Evolutionary conservation across 2,329 filamentous ascomycete genomes (phyloP), one percentile per base, ranked within the genome.

Genomic region (Fusarium sp.): DNA sequence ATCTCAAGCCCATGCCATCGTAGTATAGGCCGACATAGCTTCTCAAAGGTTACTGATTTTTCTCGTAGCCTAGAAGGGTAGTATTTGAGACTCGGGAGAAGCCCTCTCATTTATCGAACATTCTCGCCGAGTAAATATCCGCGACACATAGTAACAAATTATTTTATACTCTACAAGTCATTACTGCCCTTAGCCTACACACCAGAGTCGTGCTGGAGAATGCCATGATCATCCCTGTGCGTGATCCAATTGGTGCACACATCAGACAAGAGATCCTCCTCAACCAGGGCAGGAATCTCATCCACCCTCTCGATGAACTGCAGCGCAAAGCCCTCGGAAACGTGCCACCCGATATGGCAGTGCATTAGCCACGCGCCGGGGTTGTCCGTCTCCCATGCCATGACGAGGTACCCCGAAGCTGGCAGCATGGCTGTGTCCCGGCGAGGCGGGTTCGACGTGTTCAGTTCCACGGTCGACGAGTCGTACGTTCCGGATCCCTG

Each of bases 381-480:
- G 74, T 88, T 88, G 59, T 83, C 79, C 0, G 82, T 81, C 70
- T 84, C 77, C 66, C 86, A 85, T 2, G 84, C 85, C 56, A 88
- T 78, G n/a, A 86, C 82, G 4, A 87, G 57, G 73, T 84, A 83
- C 0, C 86, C 85, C 10, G 71, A 68, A 1, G 72, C 73, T 1
- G 81, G 82, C 3, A 89, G 78, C 66, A 85, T 81, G 6, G 85
- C 85, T 3, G 85, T 84, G 69, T 89, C 86, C 36, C 87, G 82
- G 9, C 87, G 84, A 30, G 84, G 82, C 1, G 87, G 86, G 72
- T 88, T 88, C 2, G n/a, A 30, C 1, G 56, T 60, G 13, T 74
- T 60, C 1, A 72, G 12, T 8, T 23, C 47, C 2, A 68, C 47
- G 0, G 57, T 54, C 13, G 43, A 46, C 23, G 43, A 46, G 30